phyloP scores from a whole-genome alignment of 2,329 filamentous ascomycete genomes.

The Didymella pomorum region DNA sequence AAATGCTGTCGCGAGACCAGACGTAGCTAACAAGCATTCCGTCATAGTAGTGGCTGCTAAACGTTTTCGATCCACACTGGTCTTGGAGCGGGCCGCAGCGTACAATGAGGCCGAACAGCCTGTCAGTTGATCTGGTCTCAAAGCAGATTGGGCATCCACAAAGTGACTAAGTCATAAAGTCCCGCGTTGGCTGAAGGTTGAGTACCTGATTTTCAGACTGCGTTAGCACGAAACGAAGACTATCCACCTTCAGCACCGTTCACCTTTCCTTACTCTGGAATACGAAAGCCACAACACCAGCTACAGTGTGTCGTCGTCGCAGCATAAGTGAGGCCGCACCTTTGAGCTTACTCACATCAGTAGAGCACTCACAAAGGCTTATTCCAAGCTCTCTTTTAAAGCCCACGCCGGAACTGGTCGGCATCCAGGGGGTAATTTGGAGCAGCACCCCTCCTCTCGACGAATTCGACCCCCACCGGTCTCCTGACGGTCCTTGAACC shows the following conservation, averaged over 20 bases:
- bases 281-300: not conserved
- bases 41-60: conserved; percentile 20
- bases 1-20: conserved; percentile 1
- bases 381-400: not conserved
- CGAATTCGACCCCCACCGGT: not conserved
- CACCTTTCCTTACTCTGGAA: not conserved
- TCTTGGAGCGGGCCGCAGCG: conserved; percentile 16
- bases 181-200: conserved; percentile 3
- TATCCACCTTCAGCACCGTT: not conserved
- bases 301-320: not conserved
- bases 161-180: conserved; percentile 17
- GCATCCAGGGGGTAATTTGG: not conserved
- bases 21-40: conserved; percentile 6
- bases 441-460: not conserved
- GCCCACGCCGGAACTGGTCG: not conserved
- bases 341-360: not conserved
- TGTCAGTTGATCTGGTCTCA: conserved; percentile 9
- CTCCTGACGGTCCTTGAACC: too few relatives aligned
- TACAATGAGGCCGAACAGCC: conserved; percentile 22
- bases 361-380: not conserved
- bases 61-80: conserved; percentile 20
- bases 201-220: conserved; percentile 2
- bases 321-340: not conserved
- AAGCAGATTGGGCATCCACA: conserved; percentile 19
- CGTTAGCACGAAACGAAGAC: conserved; percentile 2